These are phyloP conservation scores for Pythium vanterpoolii DNA, from an alignment of 352 stramenopile genomes.

Conservation along the genomic window DNA sequence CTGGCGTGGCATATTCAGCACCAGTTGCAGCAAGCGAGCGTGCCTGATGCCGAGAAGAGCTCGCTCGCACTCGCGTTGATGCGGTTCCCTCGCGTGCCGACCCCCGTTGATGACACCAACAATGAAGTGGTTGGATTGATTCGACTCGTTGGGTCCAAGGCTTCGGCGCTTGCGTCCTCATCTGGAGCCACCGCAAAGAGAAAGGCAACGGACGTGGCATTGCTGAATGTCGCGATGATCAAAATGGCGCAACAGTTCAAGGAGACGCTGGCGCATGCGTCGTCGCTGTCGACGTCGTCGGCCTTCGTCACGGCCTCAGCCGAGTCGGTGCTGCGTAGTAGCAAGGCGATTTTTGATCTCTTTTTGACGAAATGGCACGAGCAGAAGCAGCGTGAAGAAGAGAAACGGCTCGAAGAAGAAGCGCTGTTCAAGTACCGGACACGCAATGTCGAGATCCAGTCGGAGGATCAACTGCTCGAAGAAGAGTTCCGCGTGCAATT, in stretches of 20 bases:
- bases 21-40: conserved; percentile 43
- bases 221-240: conserved; percentile 63
- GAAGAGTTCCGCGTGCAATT: conserved; percentile 91
- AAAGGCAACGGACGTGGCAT: conserved; percentile 57
- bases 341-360: conserved; percentile 74
- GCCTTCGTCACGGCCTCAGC: neutral
- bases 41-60: conserved; percentile 47
- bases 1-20: conserved; percentile 59
- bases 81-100: conserved; percentile 55
- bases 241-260: conserved; percentile 75
- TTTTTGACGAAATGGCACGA: conserved; percentile 87
- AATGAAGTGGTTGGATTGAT: conserved; percentile 23
- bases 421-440: conserved; percentile 86
- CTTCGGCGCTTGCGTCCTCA: conserved; percentile 9
- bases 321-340: conserved; percentile 36
- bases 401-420: conserved; percentile 70
- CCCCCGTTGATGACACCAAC: neutral
- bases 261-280: conserved; percentile 24
- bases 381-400: conserved; percentile 72
- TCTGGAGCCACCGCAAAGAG: conserved; percentile 29
- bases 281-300: conserved; percentile 24
- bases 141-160: conserved; percentile 22
- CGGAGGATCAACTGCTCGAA: conserved; percentile 83
- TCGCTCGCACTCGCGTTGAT: conserved; percentile 50
- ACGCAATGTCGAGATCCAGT: conserved; percentile 74